Evolutionary conservation across 2,329 filamentous ascomycete genomes (phyloP), one percentile per base, ranked within the genome.

Genomic region (Calonectria honghensis): DNA sequence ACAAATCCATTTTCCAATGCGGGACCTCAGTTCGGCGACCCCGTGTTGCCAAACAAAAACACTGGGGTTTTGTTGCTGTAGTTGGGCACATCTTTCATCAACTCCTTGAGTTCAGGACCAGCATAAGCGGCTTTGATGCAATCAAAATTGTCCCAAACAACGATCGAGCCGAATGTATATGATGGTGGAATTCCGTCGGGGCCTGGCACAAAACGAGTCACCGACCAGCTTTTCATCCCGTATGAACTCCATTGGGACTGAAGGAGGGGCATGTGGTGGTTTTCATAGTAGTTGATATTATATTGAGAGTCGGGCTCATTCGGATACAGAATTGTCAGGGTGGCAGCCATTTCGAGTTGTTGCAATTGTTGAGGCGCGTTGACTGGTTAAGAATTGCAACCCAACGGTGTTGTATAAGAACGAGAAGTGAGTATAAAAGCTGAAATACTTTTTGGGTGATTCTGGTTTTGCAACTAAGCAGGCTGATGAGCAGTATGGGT

Each of bases 1-100:
- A 18, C 18, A 3, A 20, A 41, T 39, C 1, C 3, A 18, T 13
- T 31, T 18, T 4, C 35, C 7, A 7, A 1, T 18, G 14, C 14
- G 0, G 6, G 2, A 16, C 18, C 27, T 27, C n/a, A 59, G 29
- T 27, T 29, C 6, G 41, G 35, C 1, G 35, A 39, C 14, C 57
- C n/a, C 3, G n/a, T 10, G 24, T 29, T 41, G 2, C 52, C 57
- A 24, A 61, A 61, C 57, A 61, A 61, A 57, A 61, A 41, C n/a
- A 61, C 14, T 9, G 32, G 57, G 4, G 35, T n/a, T 20, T 61
- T 39, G 20, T 61, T 61, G n/a, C 35, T 61, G 37, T 18, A 39
- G n/a, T 61, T 39, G 18, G n/a, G 35, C n/a, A 61, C 32, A 29
- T 61, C 35, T 14, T 61, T 61, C n/a, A 61, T 18, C 7, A 61